phyloP scores from a whole-genome alignment of 306 rosid species.

The Neltuma alba region DNA sequence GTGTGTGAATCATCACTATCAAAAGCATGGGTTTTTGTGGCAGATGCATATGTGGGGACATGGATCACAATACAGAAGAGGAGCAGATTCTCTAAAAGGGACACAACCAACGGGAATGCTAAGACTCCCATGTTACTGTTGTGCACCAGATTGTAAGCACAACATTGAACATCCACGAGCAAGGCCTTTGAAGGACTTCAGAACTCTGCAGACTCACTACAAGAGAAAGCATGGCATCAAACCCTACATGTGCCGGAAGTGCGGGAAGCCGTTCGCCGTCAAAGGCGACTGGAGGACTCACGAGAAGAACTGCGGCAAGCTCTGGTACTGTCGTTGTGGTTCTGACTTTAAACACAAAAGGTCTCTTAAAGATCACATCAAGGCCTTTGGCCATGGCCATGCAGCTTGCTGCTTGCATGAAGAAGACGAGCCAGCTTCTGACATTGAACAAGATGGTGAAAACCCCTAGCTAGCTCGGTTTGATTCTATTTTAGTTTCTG shows the following conservation, averaged over 20 bases:
- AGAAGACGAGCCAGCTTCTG: too few relatives aligned
- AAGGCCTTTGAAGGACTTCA: constrained; percentile 63
- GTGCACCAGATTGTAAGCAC: constrained; percentile 64
- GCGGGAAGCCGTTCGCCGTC: constrained; percentile 62
- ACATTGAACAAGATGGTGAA: too few relatives aligned
- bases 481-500: too few relatives aligned
- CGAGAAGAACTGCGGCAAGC: constrained; percentile 70
- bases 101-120: constrained; percentile 55
- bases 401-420: too few relatives aligned
- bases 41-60: constrained; percentile 72
- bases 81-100: constrained; percentile 57
- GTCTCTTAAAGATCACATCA: constrained; percentile 66
- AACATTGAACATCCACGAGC: constrained; percentile 67
- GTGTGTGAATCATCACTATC: background rate
- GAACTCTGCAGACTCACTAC: constrained; percentile 72
- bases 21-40: background rate
- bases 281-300: constrained; percentile 79
- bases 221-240: constrained; percentile 72
- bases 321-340: constrained; percentile 52
- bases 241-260: constrained; percentile 60
- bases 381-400: constrained; percentile 53
- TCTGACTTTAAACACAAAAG: constrained; percentile 57
- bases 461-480: too few relatives aligned
- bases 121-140: constrained; percentile 10
- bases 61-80: constrained; percentile 63